Conservation (phyloP, 345 rosid genomes). For the Pistacia vera region DNA sequence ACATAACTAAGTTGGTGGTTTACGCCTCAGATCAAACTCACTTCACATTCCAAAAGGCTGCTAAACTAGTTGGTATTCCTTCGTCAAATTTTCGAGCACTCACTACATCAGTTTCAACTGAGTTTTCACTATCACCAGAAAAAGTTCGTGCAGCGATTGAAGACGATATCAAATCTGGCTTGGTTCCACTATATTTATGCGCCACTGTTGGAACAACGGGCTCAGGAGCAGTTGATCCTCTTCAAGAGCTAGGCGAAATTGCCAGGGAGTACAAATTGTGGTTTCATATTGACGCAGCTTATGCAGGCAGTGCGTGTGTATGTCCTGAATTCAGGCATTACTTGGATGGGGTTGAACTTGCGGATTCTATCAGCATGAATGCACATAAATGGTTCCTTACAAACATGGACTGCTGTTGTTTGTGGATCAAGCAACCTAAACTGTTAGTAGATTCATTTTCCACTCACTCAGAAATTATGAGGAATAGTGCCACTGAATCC, state of each 20-base stretch:
- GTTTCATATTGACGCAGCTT: slow-evolving; percentile 43
- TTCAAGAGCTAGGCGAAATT: slow-evolving; percentile 21
- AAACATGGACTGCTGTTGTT: slow-evolving; percentile 32
- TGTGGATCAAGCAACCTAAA: slow-evolving; percentile 17
- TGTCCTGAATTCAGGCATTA: slow-evolving; percentile 34
- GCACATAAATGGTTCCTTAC: slow-evolving; percentile 28
- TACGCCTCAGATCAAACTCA: slow-evolving; percentile 30
- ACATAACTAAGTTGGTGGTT: slow-evolving; percentile 30
- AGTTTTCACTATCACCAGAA: slow-evolving; percentile 26
- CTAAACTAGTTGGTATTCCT: slow-evolving; percentile 26
- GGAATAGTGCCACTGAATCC: slow-evolving; percentile 18
- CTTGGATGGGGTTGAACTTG: slow-evolving; percentile 23
- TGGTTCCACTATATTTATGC: slow-evolving; percentile 31
- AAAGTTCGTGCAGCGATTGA: slow-evolving; percentile 5
- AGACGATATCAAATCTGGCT: slow-evolving; percentile 10
- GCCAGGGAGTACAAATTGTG: slow-evolving; percentile 27
- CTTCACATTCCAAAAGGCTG: slow-evolving; percentile 18
- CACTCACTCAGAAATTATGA: slow-evolving; percentile 12
- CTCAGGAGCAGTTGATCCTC: slow-evolving; percentile 31
- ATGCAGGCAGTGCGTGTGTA: slow-evolving; percentile 35
- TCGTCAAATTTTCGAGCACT: slow-evolving; percentile 18
- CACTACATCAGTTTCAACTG: slow-evolving; percentile 25
- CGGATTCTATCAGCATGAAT: slow-evolving; percentile 28
- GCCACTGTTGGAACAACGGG: slow-evolving; percentile 34
- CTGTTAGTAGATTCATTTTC: slow-evolving; percentile 16